These are phyloP conservation scores for Kitagawia praeruptora DNA, from an alignment of 129 eudicot species.

Conservation along the genomic window DNA sequence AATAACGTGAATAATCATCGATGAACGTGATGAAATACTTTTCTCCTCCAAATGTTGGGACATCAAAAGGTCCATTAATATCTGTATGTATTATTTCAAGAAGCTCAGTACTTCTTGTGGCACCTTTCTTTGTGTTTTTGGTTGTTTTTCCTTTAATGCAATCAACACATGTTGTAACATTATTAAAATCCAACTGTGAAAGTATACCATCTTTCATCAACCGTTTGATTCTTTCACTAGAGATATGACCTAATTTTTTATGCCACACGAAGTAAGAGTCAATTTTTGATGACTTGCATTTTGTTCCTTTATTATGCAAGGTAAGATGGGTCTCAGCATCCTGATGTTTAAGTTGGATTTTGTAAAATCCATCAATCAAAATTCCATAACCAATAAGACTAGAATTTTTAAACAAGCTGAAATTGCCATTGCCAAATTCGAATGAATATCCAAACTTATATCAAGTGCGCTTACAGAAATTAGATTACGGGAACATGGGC, in stretches of 20 bases:
- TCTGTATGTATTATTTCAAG: too few relatives aligned
- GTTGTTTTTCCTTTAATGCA: background rate
- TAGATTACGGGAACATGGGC: conserved; percentile 2
- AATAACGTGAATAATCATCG: too few relatives aligned
- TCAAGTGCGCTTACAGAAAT: conserved; percentile 4
- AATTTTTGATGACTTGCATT: background rate
- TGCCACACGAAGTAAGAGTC: background rate
- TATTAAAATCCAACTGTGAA: background rate
- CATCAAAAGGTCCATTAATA: too few relatives aligned
- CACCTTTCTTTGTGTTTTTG: background rate
- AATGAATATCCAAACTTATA: background rate
- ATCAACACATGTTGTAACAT: background rate
- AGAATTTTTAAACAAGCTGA: background rate
- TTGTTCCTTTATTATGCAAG: too few relatives aligned
- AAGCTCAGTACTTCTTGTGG: background rate
- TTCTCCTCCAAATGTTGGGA: too few relatives aligned
- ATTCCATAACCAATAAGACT: background rate
- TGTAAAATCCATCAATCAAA: background rate
- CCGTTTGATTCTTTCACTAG: background rate
- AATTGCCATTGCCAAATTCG: background rate
- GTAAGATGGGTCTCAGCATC: background rate
- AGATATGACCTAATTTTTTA: background rate
- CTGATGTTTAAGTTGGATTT: background rate
- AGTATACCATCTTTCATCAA: background rate
- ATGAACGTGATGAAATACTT: too few relatives aligned